phyloP scores from a whole-genome alignment of 2,329 filamentous ascomycete genomes.

The Colletotrichum paranaense region DNA sequence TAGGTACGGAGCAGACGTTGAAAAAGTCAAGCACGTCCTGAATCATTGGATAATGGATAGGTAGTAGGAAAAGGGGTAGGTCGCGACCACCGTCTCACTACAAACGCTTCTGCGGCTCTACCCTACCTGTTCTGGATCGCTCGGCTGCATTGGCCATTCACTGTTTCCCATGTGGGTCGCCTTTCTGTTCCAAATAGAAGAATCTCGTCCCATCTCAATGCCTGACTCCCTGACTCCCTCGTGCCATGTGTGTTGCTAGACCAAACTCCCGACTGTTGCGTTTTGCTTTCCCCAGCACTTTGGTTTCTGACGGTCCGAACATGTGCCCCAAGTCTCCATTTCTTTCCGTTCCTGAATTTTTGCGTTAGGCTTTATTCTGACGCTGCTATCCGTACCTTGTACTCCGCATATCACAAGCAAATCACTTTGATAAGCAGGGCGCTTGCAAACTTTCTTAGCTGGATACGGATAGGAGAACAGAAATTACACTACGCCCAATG shows the following conservation, averaged over 20 bases:
- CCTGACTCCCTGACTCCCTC: not conserved
- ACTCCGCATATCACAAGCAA: not conserved
- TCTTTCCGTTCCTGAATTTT: not conserved
- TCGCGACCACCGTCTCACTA: conserved; percentile 11
- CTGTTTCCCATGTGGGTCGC: not conserved
- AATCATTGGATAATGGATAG: not conserved
- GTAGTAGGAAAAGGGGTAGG: conserved; percentile 1
- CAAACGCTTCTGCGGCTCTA: not conserved
- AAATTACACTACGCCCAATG: not conserved
- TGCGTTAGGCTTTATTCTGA: not conserved
- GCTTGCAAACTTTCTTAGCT: not conserved
- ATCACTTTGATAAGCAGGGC: not conserved
- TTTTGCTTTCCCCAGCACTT: conserved; percentile 4
- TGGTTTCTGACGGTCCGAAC: conserved; percentile 24
- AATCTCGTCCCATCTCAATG: conserved; percentile 17
- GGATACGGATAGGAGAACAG: not conserved
- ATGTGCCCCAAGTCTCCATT: not conserved
- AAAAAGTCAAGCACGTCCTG: too few species aligned
- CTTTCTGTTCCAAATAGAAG: conserved; percentile 7
- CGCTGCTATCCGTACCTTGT: not conserved
- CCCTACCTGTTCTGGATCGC: not conserved
- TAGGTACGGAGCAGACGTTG: too few species aligned
- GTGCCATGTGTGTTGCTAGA: not conserved
- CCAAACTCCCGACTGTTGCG: not conserved
- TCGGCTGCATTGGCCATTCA: not conserved